Percentiles rank a stretch among this genome's conserved stretches.
These are phyloP conservation scores for Leccinum boreale DNA, from an alignment of 768 basidiomycete genomes.

Conservation along the genomic window DNA sequence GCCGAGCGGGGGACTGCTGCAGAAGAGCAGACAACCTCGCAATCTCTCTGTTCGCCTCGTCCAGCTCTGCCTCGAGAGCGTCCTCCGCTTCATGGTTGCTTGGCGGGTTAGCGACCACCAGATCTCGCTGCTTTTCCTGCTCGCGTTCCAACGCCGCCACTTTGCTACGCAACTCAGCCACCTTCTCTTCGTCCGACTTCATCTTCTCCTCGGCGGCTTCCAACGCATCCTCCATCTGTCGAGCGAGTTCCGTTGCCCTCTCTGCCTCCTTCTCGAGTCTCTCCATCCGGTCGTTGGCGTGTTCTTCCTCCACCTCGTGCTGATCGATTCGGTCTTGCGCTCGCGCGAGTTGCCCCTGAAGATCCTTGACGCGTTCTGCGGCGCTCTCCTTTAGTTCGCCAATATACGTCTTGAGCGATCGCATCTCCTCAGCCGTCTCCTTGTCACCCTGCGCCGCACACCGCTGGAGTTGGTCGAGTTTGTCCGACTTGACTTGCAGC, in stretches of 20 bases:
- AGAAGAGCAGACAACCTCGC: slow-evolving; percentile 64
- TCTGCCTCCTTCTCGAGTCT: slow-evolving; percentile 51
- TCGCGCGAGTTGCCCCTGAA: slow-evolving; percentile 53
- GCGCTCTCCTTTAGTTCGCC: slow-evolving; percentile 60
- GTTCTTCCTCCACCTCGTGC: slow-evolving; percentile 43
- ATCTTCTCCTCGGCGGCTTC: slow-evolving; percentile 74
- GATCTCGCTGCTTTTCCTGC: slow-evolving; percentile 36
- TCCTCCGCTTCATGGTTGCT: slow-evolving; percentile 54
- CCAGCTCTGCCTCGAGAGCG: slow-evolving; percentile 71
- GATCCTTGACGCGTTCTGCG: slow-evolving; percentile 47
- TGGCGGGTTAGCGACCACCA: slow-evolving; percentile 16
- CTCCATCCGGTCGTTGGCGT: slow-evolving; percentile 47
- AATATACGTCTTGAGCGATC: slow-evolving; percentile 46
- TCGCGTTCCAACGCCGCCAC: slow-evolving; percentile 58
- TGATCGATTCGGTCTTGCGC: slow-evolving; percentile 45
- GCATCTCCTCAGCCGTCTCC: slow-evolving; percentile 31
- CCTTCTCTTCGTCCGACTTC: slow-evolving; percentile 52
- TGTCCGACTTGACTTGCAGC: slow-evolving; percentile 35
- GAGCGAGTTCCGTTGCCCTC: slow-evolving; percentile 51
- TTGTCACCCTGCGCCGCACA: slow-evolving; percentile 24
- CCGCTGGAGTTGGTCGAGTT: slow-evolving; percentile 20
- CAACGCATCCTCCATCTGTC: slow-evolving; percentile 74
- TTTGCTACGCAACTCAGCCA: slow-evolving; percentile 49
- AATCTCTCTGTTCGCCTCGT: slow-evolving; percentile 73
- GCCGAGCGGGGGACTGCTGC: slow-evolving; percentile 69